Evolutionary conservation across 495 filamentous ascomycete genomes (phyloP), one percentile per base, ranked within the genome.

Genomic region (Penicillium crystallinum): DNA sequence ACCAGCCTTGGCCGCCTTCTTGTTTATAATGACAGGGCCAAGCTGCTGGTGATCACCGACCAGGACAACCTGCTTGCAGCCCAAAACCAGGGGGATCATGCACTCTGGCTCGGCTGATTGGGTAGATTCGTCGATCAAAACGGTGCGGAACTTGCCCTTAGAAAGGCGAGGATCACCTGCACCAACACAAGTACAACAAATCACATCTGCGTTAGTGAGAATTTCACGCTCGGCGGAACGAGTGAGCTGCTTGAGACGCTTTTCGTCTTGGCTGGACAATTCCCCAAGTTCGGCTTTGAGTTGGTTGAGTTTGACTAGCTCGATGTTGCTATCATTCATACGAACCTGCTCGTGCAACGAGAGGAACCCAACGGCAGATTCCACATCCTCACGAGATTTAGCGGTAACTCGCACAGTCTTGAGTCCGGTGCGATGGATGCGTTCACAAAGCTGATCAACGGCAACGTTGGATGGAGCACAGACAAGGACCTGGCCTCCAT

Each of bases 11-110:
- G 93, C 93, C 3, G 93, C 93, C 70, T 97, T 97, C 81, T 99
- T 99, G 79, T 97, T 97, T 95, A 99, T 99, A 68, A 99, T 97
- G 60, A 99, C 93, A 8, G 93, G 93, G 0, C 93, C 93, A 52
- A 99, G 84, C 69, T 99, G 93, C 68, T 97, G 95, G 70, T 99
- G 95, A 72, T 99, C 93, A 52, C 93, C 93, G 42, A 99, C 93
- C 17, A 99, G 82, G 3, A 99, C 93, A 27, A 96, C 90, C 65
- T 99, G 93, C 76, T 97, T 99, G 77, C 93, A 97, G 27, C 93
- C 95, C 6, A 99, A 78, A 37, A 99, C 93, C 37, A 99, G 75
- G 18, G 93, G 93, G 62, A 99, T 99, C 92, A 97, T 96, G 70
- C 95, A 97, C 67, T 99, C 93, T 1, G 93, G 93, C 67, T 99